Conservation (phyloP, 306 rosid species). For the Astragalus membranaceus region DNA sequence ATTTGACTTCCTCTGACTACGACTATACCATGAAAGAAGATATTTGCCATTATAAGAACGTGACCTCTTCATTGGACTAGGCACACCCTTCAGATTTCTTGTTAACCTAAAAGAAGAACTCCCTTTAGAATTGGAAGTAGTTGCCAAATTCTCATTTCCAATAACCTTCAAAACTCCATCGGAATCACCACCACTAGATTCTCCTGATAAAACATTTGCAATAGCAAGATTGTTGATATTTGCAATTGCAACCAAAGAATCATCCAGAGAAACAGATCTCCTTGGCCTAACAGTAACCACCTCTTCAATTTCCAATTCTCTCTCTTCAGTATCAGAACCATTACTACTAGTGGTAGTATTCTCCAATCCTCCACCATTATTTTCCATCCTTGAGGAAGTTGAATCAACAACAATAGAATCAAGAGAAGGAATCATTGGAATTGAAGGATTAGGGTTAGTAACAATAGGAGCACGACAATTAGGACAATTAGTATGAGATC, state of each 20-base stretch:
- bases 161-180: slow-evolving; percentile 7
- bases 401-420: slow-evolving; percentile 20
- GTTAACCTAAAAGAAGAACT: slow-evolving; percentile 45
- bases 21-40: slow-evolving; percentile 26
- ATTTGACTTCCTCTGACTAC: slow-evolving; percentile 34
- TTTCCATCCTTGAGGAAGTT: neutral
- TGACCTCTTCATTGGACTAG: slow-evolving; percentile 59
- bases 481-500: slow-evolving; percentile 85
- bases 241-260: slow-evolving; percentile 32
- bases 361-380: neutral
- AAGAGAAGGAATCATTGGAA: neutral
- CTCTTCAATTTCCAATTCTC: neutral
- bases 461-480: slow-evolving; percentile 76
- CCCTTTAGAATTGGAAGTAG: slow-evolving; percentile 18
- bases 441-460: neutral
- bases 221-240: slow-evolving; percentile 28
- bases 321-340: slow-evolving; percentile 27
- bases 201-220: slow-evolving; percentile 9
- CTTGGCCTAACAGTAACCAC: slow-evolving; percentile 12
- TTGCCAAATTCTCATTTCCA: slow-evolving; percentile 27
- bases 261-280: slow-evolving; percentile 69
- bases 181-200: slow-evolving; percentile 14
- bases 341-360: neutral
- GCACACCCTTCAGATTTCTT: slow-evolving; percentile 28
- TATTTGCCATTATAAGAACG: slow-evolving; percentile 52